phyloP scores from a whole-genome alignment of 75 land plant genomes.

The Chamaecyparis obtusa region DNA sequence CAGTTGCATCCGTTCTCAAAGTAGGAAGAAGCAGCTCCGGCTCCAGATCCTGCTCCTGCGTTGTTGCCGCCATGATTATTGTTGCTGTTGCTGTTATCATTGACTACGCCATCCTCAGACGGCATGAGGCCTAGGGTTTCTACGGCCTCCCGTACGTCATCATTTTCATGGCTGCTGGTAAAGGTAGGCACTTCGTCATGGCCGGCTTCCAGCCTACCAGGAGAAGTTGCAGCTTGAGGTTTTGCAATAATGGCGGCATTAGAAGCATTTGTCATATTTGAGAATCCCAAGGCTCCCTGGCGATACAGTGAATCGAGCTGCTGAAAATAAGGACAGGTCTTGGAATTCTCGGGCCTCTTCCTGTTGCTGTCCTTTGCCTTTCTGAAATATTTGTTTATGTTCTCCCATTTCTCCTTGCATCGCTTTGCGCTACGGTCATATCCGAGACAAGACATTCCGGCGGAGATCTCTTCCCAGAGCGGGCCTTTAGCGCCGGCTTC shows the following conservation, averaged over 20 bases:
- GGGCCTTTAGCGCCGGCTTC: conserved; percentile 26
- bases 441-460: conserved; percentile 15
- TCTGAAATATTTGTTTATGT: conserved; percentile 25
- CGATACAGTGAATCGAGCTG: conserved; percentile 24
- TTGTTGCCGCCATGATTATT: neutral
- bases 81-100: neutral
- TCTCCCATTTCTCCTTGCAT: conserved; percentile 32
- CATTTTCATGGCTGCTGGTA: conserved; percentile 7
- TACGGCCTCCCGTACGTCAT: neutral
- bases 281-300: neutral
- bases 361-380: conserved; percentile 24
- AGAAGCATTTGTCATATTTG: neutral
- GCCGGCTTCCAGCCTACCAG: neutral
- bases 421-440: conserved; percentile 16
- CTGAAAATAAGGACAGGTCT: conserved; percentile 29
- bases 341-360: conserved; percentile 28
- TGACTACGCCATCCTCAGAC: neutral
- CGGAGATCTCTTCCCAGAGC: conserved; percentile 24
- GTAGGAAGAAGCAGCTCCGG: neutral
- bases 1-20: conserved; percentile 7
- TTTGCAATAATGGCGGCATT: neutral
- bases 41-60: neutral
- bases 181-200: neutral
- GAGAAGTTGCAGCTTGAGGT: neutral
- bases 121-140: conserved; percentile 13